These are phyloP conservation scores for Fraxinus nigra DNA, from an alignment of 305 asterid genomes.

Conservation along the genomic window DNA sequence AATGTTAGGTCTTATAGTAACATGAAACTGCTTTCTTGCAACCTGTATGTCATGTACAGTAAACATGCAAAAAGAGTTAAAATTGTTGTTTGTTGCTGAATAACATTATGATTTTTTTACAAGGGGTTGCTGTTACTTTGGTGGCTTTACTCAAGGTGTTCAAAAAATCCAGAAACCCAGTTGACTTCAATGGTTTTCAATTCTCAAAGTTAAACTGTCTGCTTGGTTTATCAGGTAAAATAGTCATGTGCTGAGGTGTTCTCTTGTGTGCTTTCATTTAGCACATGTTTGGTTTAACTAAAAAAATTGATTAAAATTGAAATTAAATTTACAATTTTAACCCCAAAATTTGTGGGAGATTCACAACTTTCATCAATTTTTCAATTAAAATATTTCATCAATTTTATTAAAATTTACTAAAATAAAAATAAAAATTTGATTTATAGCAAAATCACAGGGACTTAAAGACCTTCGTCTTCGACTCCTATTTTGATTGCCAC, in stretches of 20 bases:
- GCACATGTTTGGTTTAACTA: not conserved
- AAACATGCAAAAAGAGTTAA: not conserved
- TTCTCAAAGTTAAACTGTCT: not conserved
- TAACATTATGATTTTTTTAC: not conserved
- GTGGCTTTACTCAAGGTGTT: not conserved
- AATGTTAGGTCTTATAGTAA: not conserved
- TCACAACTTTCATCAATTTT: no score
- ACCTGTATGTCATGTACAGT: not conserved
- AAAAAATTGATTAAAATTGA: no score
- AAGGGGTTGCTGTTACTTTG: not conserved
- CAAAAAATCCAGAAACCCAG: not conserved
- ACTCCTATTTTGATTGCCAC: not conserved
- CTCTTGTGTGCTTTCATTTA: not conserved
- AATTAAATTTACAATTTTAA: no score
- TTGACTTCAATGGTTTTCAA: not conserved
- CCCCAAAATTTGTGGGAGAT: no score
- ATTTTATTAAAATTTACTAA: no score
- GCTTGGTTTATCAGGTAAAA: not conserved
- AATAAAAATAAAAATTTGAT: no score
- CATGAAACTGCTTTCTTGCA: not conserved
- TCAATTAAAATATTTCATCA: no score
- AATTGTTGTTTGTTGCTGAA: not conserved
- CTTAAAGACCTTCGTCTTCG: not conserved
- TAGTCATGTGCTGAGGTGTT: not conserved
- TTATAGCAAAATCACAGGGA: no score